Percentiles rank a stretch among this genome's conserved stretches.
phyloP scores from a whole-genome alignment of 2,329 filamentous ascomycete genomes.

The Talaromyces sp. region DNA sequence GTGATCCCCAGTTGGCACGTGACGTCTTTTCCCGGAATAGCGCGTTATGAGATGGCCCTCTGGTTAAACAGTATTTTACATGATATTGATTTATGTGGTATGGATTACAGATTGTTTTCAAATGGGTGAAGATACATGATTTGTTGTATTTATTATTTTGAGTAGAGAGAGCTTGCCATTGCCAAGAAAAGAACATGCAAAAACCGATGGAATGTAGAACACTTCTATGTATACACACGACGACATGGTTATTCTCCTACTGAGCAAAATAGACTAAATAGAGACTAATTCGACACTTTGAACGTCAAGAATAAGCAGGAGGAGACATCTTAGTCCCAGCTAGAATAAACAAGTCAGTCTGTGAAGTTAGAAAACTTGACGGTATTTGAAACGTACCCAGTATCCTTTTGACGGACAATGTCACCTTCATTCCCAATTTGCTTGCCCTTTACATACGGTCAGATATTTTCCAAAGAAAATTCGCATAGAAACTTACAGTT shows the following conservation, averaged over 20 bases:
- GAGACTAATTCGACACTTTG: neutral
- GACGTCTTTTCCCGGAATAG: slow-evolving; percentile 5
- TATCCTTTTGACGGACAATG: slow-evolving; percentile 68
- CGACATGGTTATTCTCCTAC: neutral
- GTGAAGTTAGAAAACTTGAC: neutral
- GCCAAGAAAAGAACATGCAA: neutral
- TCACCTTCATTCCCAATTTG: slow-evolving; percentile 58
- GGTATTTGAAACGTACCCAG: slow-evolving; percentile 52
- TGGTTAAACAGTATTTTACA: neutral
- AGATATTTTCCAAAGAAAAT: slow-evolving; percentile 12
- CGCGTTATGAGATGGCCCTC: neutral
- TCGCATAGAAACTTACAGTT: slow-evolving; percentile 53
- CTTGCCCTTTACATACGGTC: slow-evolving; percentile 51
- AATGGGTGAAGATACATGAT: neutral
- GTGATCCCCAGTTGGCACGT: slow-evolving; percentile 5
- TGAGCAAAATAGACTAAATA: neutral
- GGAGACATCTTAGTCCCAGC: slow-evolving; percentile 8
- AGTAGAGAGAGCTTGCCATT: neutral
- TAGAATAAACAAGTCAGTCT: slow-evolving; percentile 9
- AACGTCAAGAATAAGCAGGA: neutral
- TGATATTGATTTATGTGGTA: neutral
- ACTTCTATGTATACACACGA: neutral
- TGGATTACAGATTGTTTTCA: neutral
- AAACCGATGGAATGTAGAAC: neutral
- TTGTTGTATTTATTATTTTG: neutral